Conservation (phyloP, 2,329 filamentous ascomycete genomes). For the Paecilomyces dactylethromorphus region DNA sequence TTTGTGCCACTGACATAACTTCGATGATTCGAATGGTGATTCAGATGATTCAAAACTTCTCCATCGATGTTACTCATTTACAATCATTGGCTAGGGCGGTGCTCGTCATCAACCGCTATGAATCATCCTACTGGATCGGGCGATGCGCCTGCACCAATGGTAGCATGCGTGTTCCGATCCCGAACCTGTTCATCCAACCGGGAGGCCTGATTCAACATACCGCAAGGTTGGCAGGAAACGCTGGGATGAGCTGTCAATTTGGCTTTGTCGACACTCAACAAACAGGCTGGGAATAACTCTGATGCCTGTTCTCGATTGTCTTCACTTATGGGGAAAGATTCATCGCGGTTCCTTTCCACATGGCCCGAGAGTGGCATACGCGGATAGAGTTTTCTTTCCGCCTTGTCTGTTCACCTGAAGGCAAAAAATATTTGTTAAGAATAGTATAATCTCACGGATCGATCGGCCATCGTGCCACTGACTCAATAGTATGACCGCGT, state of each 20-base stretch:
- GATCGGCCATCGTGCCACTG: not conserved
- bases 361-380: not conserved
- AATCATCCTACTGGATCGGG: not conserved
- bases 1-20: not conserved
- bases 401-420: not conserved
- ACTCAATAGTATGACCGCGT: not conserved
- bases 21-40: not conserved
- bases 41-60: not conserved
- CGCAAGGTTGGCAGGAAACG: not conserved
- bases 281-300: not conserved
- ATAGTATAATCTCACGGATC: not conserved
- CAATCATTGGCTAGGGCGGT: not conserved
- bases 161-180: not conserved
- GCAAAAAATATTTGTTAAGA: not conserved
- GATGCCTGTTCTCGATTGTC: not conserved
- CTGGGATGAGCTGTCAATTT: not conserved
- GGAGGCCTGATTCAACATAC: not conserved
- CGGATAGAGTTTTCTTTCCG: not conserved
- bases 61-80: not conserved
- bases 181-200: not conserved
- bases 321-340: not conserved
- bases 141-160: not conserved
- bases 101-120: not conserved
- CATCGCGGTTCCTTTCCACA: not conserved
- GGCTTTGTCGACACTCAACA: not conserved